Evolutionary conservation across 2,329 filamentous ascomycete genomes (phyloP), one percentile per base, ranked within the genome.

Genomic region (Coniella vitis): DNA sequence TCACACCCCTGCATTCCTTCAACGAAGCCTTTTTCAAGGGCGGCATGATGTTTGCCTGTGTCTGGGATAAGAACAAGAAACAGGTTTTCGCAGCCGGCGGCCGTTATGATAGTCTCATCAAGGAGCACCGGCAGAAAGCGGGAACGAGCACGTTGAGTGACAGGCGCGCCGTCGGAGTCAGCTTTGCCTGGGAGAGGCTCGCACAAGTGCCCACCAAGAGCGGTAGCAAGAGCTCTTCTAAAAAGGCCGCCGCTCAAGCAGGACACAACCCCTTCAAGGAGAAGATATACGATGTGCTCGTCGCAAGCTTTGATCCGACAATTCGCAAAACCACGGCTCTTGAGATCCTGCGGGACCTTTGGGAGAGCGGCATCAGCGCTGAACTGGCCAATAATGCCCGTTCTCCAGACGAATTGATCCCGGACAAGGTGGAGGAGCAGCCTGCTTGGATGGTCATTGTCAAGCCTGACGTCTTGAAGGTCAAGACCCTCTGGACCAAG

Each of bases 61-160:
- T 96, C 2, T 89, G 90, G 55, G 91, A 97, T 63, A 83, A 79
- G 54, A 94, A 89, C 63, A 79, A 84, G 53, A 83, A 79, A 57
- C 86, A 93, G 57, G 87, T 97, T 0, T 89, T 97, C 60, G 93
- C 91, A 5, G 93, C 90, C 29, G 93, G 94, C 44, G 93, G 93
- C 2, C 81, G 93, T 42, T 98, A 98, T 63, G 94, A 98, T 63
- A 81, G 82, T 41, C 71, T 98, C 17, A 91, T 98, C 55, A 83
- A 83, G 62, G 87, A 94, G 53, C 87, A 94, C 60, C 79, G 84
- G 8, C 86, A 87, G 4, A 84, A 82, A 55, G 78, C 82, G 37
- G 74, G 80, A 36, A 47, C 43, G 12, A 47, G 51, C 45, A 40
- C 49, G 39, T 20, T 51, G 14, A 76, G 74, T 20, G 81, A 84